These are phyloP conservation scores for Fistulinella prunicolor DNA, from an alignment of 768 basidiomycete genomes.

Conservation along the genomic window DNA sequence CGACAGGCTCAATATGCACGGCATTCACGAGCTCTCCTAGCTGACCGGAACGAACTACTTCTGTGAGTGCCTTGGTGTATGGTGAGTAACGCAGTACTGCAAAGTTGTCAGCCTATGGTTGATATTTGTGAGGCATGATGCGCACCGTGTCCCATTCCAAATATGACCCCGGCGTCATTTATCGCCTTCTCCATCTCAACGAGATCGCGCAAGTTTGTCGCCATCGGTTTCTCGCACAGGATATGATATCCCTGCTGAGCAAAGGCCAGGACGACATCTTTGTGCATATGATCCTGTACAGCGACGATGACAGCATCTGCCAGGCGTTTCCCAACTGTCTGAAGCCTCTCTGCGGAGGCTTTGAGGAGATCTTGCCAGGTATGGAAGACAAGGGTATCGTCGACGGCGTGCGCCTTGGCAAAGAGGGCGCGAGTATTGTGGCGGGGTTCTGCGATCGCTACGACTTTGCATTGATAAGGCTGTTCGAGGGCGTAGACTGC, in stretches of 20 bases:
- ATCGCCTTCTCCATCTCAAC: slow-evolving; percentile 72
- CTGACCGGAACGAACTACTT: slow-evolving; percentile 63
- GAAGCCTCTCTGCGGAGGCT: slow-evolving; percentile 65
- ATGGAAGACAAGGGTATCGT: slow-evolving; percentile 65
- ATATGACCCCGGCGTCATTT: slow-evolving; percentile 66
- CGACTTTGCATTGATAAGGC: slow-evolving; percentile 69
- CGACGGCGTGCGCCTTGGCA: slow-evolving; percentile 54
- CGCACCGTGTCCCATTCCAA: slow-evolving; percentile 85
- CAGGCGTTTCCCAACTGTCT: slow-evolving; percentile 61
- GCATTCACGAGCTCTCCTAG: slow-evolving; percentile 80
- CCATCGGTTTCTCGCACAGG: slow-evolving; percentile 93
- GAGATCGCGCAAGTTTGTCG: slow-evolving; percentile 69
- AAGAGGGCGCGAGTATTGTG: slow-evolving; percentile 59
- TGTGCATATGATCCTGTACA: slow-evolving; percentile 79
- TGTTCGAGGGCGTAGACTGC: slow-evolving; percentile 55
- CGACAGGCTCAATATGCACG: slow-evolving; percentile 83
- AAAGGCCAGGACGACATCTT: slow-evolving; percentile 70
- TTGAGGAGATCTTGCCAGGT: slow-evolving; percentile 69
- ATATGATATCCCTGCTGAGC: slow-evolving; percentile 83
- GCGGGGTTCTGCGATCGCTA: slow-evolving; percentile 84
- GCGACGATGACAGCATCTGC: slow-evolving; percentile 81
- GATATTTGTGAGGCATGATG: background rate
- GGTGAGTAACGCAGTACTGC: slow-evolving; percentile 86
- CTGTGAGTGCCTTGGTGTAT: slow-evolving; percentile 67
- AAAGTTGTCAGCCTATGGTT: background rate